A percentile compares a stretch with the other conserved stretches of the same genome.
Evolutionary conservation across 345 rosid species (phyloP).

Genomic region (Heritiera littoralis): DNA sequence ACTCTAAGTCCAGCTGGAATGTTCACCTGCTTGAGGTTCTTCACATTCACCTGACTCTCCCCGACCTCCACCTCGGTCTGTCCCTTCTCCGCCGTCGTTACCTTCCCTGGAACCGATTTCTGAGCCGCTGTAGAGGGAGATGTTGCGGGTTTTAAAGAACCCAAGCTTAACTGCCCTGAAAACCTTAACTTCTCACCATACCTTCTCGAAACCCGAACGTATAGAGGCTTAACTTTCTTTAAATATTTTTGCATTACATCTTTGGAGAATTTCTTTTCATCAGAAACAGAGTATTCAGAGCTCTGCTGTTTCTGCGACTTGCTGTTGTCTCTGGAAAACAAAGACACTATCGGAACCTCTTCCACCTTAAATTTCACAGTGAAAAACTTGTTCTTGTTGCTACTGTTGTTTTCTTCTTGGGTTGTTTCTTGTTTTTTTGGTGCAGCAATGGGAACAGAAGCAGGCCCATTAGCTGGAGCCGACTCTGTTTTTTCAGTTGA

Average conservation of each 20-base stretch:
- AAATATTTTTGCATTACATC: constrained; percentile 77
- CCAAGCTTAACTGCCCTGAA: constrained; percentile 48
- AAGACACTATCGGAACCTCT: constrained; percentile 71
- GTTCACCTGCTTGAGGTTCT: constrained; percentile 42
- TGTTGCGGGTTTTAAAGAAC: constrained; percentile 26
- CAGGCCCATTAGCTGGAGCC: constrained; percentile 23
- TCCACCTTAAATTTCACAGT: constrained; percentile 68
- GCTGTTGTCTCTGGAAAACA: constrained; percentile 71
- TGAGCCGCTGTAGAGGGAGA: constrained; percentile 24
- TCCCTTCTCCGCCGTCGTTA: constrained; percentile 25
- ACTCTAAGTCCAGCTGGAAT: constrained; percentile 73
- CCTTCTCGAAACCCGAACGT: constrained; percentile 74
- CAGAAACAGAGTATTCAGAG: constrained; percentile 40
- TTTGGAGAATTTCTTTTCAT: constrained; percentile 52
- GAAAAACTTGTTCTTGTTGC: constrained; percentile 45
- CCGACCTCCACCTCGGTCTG: constrained; percentile 27
- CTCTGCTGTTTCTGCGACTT: constrained; percentile 40
- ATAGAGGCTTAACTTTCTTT: constrained; percentile 88
- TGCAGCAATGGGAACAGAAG: neutral
- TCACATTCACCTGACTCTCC: constrained; percentile 26
- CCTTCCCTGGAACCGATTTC: constrained; percentile 25
- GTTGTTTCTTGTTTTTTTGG: constrained; percentile 17
- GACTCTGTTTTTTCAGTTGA: constrained; percentile 24
- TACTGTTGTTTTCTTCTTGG: constrained; percentile 23
- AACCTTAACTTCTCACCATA: constrained; percentile 63